Evolutionary conservation across 331 rosid genomes (phyloP), one percentile per base, ranked within the genome.

Genomic region (Prunus yedoensis): DNA sequence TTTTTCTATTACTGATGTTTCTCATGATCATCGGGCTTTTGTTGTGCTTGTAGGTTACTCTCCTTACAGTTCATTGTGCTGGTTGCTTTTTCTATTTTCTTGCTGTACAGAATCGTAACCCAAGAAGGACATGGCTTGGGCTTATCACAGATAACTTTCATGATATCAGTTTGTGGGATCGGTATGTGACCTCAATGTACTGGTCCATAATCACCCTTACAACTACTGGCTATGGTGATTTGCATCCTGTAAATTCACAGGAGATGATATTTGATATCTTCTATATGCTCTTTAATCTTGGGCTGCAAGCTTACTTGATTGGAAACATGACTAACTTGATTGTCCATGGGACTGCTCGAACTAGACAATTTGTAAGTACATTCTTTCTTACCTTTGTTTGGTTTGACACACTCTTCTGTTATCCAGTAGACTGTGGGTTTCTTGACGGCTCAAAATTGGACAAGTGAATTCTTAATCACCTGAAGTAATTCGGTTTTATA

Each of bases 251-350:
- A 64, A 87, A 86, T 68, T n/a, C 84, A 58, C 71, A 1, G 53
- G 94, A 91, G 79, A 91, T 84, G 92, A 0, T 68, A 4, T 89
- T 87, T 32, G 78, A 69, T 74, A 82, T 81, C 51, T 23, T 89
- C 73, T 91, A 62, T 51, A 84, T 84, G 78, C 80, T 89, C 53
- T 83, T 84, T 49, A 87, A 82, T 70, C 71, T 89, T 56, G 96
- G 88, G 47, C 77, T 87, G 47, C 85, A 78, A 0, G 41, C 94
- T 52, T 91, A 87, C 58, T 52, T 89, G 38, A 91, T 85, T 32
- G 92, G 92, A 71, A 91, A 91, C 68, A 91, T 89, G 91, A 89
- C 97, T 72, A 91, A 83, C 71, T 79, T 91, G 85, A 79, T 84
- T 75, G 94, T 91, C 68, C 87, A 89, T 8, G 70, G 81, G 16